Conservation (phyloP, 2,329 filamentous ascomycete genomes). For the Penicillium sp. region DNA sequence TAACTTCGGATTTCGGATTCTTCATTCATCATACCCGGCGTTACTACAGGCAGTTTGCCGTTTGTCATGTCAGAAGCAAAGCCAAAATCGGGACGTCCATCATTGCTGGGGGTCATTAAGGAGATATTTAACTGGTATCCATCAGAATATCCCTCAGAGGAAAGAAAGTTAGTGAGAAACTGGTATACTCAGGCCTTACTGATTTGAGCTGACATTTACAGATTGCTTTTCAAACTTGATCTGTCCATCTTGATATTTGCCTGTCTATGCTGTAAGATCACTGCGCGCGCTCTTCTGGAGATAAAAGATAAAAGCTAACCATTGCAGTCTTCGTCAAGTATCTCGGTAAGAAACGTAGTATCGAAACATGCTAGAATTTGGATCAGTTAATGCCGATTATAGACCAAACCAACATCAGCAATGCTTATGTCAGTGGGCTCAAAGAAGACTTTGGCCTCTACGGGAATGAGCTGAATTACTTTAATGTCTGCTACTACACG, state of each 20-base stretch:
- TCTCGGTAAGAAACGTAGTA: slow-evolving; percentile 21
- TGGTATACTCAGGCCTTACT: neutral
- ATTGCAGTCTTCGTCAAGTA: slow-evolving; percentile 32
- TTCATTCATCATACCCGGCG: neutral
- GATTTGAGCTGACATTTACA: slow-evolving; percentile 7
- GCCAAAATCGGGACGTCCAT: slow-evolving; percentile 6
- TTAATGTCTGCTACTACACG: slow-evolving; percentile 36
- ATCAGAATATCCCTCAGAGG: slow-evolving; percentile 32
- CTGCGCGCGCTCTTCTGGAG: no score
- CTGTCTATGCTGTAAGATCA: slow-evolving; percentile 35
- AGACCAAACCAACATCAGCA: slow-evolving; percentile 40
- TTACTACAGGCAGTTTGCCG: neutral
- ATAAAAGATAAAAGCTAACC: slow-evolving; percentile 18
- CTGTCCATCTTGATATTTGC: slow-evolving; percentile 37
- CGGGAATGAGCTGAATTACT: slow-evolving; percentile 38
- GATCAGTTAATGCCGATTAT: neutral
- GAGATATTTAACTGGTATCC: slow-evolving; percentile 42
- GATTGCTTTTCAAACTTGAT: slow-evolving; percentile 37
- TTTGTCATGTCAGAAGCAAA: slow-evolving; percentile 22
- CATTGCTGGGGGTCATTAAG: slow-evolving; percentile 27
- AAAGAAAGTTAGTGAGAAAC: slow-evolving; percentile 29
- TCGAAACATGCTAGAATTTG: neutral
- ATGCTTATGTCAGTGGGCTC: slow-evolving; percentile 39
- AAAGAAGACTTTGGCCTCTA: slow-evolving; percentile 37
- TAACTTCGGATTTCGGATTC: neutral